Evolutionary conservation across 495 filamentous ascomycete species (phyloP).

Genomic region (Pyrenula aspistea): DNA sequence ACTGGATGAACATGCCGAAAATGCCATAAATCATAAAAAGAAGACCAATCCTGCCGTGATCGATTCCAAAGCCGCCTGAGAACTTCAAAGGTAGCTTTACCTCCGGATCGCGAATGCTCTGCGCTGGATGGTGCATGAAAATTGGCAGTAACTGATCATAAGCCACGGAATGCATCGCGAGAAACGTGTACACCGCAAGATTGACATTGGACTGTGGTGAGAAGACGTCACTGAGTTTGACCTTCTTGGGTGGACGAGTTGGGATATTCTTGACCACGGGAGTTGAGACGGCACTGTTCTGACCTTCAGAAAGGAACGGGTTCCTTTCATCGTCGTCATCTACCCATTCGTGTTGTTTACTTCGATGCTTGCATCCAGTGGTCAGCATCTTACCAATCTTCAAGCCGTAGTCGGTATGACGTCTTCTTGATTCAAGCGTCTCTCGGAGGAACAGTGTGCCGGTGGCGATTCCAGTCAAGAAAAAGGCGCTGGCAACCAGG

Average conservation of each 20-base stretch:
- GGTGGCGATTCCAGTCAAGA: constrained; percentile 57
- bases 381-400: constrained; percentile 43
- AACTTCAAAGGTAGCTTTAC: constrained; percentile 65
- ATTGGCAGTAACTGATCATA: constrained; percentile 75
- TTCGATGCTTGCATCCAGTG: constrained; percentile 14
- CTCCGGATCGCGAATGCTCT: constrained; percentile 43
- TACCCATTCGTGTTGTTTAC: constrained; percentile 7
- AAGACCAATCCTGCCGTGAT: constrained; percentile 58
- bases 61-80: constrained; percentile 62
- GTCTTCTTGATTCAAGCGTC: constrained; percentile 54
- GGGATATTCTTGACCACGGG: constrained; percentile 7
- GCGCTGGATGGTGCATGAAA: constrained; percentile 62
- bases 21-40: constrained; percentile 68
- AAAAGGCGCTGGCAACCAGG: constrained; percentile 57
- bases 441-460: constrained; percentile 68
- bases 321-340: constrained; percentile 27
- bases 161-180: constrained; percentile 64
- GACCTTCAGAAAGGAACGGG: constrained; percentile 15
- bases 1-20: constrained; percentile 61
- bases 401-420: constrained; percentile 56
- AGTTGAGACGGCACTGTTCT: not conserved
- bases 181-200: constrained; percentile 58
- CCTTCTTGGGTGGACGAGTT: constrained; percentile 17
- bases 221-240: constrained; percentile 53
- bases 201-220: constrained; percentile 65